phyloP scores from a whole-genome alignment of 1,284 basidiomycete genomes.

The Tetrapyrgos nigripes region DNA sequence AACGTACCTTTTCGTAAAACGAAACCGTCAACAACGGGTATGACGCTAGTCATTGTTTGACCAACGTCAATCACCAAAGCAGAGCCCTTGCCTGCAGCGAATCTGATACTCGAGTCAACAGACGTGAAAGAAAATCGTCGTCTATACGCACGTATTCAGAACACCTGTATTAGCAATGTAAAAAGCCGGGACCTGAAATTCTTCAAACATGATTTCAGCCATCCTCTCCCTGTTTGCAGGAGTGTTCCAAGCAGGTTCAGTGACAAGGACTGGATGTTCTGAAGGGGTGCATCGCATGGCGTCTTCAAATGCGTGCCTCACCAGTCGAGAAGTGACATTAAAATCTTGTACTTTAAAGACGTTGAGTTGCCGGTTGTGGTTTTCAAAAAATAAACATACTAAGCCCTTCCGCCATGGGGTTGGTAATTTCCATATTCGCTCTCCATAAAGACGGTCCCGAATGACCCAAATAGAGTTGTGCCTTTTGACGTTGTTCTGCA shows the following conservation, averaged over 20 bases:
- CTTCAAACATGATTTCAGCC: conserved; percentile 97
- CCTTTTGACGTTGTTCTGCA: conserved; percentile 46
- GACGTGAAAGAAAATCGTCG: conserved; percentile 20
- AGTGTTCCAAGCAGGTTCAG: conserved; percentile 97
- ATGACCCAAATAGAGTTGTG: conserved; percentile 88
- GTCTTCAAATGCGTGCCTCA: conserved; percentile 79
- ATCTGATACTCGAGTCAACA: conserved; percentile 53
- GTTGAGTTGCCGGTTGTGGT: conserved; percentile 15
- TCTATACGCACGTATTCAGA: conserved; percentile 80
- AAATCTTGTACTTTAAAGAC: conserved; percentile 75
- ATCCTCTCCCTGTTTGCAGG: conserved; percentile 88
- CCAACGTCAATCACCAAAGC: conserved; percentile 96
- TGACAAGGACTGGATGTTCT: conserved; percentile 93
- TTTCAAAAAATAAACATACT: conserved; percentile 56
- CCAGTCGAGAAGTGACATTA: conserved; percentile 73
- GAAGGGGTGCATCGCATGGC: conserved; percentile 76
- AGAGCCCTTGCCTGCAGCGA: conserved; percentile 96
- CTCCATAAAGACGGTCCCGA: conserved; percentile 94
- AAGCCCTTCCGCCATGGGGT: conserved; percentile 87
- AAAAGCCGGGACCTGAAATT: conserved; percentile 93
- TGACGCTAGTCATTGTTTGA: conserved; percentile 87
- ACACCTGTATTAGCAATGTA: conserved; percentile 98
- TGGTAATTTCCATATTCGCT: conserved; percentile 84
- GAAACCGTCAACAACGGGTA: conserved; percentile 97
- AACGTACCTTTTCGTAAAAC: conserved; percentile 89